Evolutionary conservation across 1,284 basidiomycete genomes (phyloP).

Genomic region (Leccinum subspadiceum): DNA sequence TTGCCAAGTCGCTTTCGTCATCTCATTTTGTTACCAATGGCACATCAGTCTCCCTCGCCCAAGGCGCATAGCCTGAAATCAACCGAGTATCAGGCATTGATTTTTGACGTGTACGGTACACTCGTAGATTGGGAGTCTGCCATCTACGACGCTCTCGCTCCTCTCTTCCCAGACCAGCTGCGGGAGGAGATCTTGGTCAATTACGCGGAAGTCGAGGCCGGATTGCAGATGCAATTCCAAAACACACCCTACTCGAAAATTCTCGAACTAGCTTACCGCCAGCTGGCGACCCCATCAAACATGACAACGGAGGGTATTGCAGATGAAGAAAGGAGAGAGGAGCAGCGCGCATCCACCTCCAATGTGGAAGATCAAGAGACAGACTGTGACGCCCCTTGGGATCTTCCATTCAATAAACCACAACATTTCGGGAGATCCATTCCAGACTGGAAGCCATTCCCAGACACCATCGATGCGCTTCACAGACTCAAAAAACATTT

Average conservation of each 20-base stretch:
- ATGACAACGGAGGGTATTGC: not conserved
- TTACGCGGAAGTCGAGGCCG: constrained; percentile 53
- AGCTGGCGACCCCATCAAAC: constrained; percentile 14
- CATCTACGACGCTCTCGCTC: constrained; percentile 51
- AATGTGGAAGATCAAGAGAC: constrained; percentile 18
- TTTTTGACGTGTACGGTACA: constrained; percentile 73
- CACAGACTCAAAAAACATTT: constrained; percentile 56
- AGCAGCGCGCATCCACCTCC: constrained; percentile 5
- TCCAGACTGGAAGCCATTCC: constrained; percentile 60
- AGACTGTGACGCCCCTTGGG: constrained; percentile 11
- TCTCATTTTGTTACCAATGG: constrained; percentile 15
- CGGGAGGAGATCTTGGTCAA: constrained; percentile 51
- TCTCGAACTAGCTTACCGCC: constrained; percentile 42
- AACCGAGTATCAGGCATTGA: constrained; percentile 36
- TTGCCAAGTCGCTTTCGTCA: not conserved
- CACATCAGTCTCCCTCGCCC: constrained; percentile 11
- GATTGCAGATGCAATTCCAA: constrained; percentile 57
- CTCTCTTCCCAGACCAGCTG: constrained; percentile 47
- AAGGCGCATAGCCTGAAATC: constrained; percentile 8
- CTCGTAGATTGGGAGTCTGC: constrained; percentile 73
- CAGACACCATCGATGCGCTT: constrained; percentile 62
- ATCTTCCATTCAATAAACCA: constrained; percentile 15
- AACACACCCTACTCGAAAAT: constrained; percentile 59
- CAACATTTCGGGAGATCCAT: constrained; percentile 57
- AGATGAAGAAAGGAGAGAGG: not conserved